phyloP scores from a whole-genome alignment of 164 flowering plant genomes.

The Santalum album region DNA sequence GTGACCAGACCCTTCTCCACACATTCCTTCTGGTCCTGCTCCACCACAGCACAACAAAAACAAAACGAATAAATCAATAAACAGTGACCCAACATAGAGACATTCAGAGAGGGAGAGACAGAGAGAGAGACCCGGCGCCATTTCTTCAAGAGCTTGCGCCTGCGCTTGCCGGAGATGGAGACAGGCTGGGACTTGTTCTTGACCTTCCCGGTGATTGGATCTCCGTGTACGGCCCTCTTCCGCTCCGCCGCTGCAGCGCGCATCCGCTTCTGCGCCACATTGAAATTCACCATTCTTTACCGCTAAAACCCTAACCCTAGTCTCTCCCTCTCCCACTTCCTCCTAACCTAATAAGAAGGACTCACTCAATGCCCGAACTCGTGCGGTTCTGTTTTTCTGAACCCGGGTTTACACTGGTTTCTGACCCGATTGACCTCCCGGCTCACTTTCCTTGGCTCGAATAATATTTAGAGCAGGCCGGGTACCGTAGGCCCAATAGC shows the following conservation, averaged over 20 bases:
- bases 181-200: conserved; percentile 38
- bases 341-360: too few relatives aligned
- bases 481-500: too few relatives aligned
- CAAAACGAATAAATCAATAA: neutral
- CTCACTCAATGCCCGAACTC: too few relatives aligned
- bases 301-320: conserved; percentile 11
- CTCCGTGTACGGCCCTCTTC: conserved; percentile 62
- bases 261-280: conserved; percentile 64
- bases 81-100: neutral
- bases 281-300: conserved; percentile 58
- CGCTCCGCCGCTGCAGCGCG: conserved; percentile 35
- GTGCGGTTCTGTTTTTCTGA: too few relatives aligned
- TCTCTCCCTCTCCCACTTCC: neutral
- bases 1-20: conserved; percentile 48
- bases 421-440: too few relatives aligned
- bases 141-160: conserved; percentile 77
- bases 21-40: conserved; percentile 80
- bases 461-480: too few relatives aligned
- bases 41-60: neutral
- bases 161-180: conserved; percentile 80
- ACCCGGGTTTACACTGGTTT: too few relatives aligned
- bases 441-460: too few relatives aligned
- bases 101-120: neutral
- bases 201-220: conserved; percentile 62
- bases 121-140: conserved; percentile 54